phyloP scores from a whole-genome alignment of 768 basidiomycete species.

The Suillus paluster region DNA sequence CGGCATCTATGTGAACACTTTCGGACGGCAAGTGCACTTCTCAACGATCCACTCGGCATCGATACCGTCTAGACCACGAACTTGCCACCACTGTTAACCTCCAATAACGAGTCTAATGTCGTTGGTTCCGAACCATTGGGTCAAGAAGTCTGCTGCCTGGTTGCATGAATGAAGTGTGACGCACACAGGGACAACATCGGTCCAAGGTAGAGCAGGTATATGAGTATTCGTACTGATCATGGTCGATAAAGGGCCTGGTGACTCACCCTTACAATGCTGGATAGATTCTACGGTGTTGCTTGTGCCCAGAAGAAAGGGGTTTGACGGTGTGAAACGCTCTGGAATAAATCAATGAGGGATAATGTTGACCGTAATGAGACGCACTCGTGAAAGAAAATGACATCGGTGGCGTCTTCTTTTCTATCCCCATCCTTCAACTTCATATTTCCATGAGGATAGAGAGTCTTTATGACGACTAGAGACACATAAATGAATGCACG shows the following conservation, averaged over 20 bases:
- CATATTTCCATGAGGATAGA: conserved; percentile 48
- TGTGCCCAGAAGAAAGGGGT: conserved; percentile 68
- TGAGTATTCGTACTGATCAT: conserved; percentile 63
- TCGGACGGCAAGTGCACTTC: conserved; percentile 42
- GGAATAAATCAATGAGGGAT: not conserved
- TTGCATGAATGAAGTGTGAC: conserved; percentile 64
- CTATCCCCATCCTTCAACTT: conserved; percentile 40
- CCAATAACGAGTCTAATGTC: conserved; percentile 71
- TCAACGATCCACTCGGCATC: conserved; percentile 69
- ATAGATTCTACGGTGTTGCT: conserved; percentile 74
- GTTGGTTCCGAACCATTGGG: conserved; percentile 73
- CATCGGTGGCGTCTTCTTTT: conserved; percentile 52
- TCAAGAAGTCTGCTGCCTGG: conserved; percentile 65
- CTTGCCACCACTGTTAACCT: conserved; percentile 85
- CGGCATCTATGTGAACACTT: conserved; percentile 23
- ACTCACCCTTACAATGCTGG: conserved; percentile 56
- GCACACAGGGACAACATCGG: conserved; percentile 58
- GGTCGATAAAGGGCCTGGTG: not conserved
- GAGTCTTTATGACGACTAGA: conserved; percentile 59
- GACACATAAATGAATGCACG: not conserved
- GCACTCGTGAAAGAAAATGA: conserved; percentile 74
- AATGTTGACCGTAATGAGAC: conserved; percentile 16
- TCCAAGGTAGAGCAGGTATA: conserved; percentile 69
- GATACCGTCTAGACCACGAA: conserved; percentile 69
- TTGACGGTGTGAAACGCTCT: conserved; percentile 76